Evolutionary conservation across 2,329 filamentous ascomycete species (phyloP), one percentile per base, ranked within the genome.

Genomic region (Thermomyces lanuginosus): DNA sequence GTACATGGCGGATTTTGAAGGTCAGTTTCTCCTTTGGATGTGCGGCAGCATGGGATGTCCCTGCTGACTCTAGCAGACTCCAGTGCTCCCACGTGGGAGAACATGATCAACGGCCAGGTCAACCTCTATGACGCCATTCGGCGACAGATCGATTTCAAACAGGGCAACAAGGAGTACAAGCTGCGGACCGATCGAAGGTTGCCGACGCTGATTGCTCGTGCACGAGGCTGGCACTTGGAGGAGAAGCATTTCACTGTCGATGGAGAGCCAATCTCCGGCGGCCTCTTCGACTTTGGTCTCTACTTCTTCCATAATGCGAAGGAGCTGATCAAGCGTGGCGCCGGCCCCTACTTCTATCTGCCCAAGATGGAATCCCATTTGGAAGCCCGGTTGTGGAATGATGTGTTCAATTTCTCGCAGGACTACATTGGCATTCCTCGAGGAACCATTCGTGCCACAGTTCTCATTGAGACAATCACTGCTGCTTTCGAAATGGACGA

Each of bases 401-500:
- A 98, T 49, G 86, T 70, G 34, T 95, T 95, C 72, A 93, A 93
- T 64, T 65, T 93, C 16, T 76, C 74, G 8, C 89, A 98, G 60
- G 89, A 98, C 61, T 83, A 78, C 60, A 72, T 93, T 48, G 79
- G 80, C 42, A 77, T 98, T 61, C 70, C 70, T 29, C 72, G 89
- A 33, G 89, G 89, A 29, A 95, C 83, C 29, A 92, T 95, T 57
- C 78, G 89, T 43, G 89, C 71, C 36, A 98, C 89, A 3, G 86
- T 95, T 20, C 64, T 98, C 43, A 95, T 98, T 48, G 89, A 98
- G 69, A 95, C 89, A 30, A 95, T 98, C 54, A 69, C 86, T 22
- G 89, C 89, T 21, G 89, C 86, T 9, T 98, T 98, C 48, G 89
- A 98, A 67, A 98, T 98, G 89, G 89, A 98, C 46, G 89, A 98